Conservation (phyloP, 352 stramenopile species). For the Globisporangium irregulare region DNA sequence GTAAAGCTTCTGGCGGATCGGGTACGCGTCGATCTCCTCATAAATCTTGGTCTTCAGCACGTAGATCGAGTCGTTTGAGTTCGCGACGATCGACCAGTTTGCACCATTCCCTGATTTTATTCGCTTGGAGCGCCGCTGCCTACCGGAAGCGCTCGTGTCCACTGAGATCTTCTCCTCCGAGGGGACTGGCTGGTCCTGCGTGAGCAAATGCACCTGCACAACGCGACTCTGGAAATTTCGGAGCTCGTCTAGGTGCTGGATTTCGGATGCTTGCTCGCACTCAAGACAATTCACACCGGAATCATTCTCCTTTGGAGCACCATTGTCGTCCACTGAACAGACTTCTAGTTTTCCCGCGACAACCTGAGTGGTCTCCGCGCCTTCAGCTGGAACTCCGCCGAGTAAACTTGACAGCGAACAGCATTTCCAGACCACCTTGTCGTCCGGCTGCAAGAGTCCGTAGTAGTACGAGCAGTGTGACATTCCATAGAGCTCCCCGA, state of each 20-base stretch:
- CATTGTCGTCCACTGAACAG: conserved; percentile 25
- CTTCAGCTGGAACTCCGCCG: background rate
- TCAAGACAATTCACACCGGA: conserved; percentile 34
- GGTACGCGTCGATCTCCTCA: conserved; percentile 60
- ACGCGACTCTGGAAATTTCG: conserved; percentile 65
- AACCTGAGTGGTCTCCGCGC: conserved; percentile 18
- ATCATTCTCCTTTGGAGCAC: background rate
- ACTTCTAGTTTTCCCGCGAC: conserved; percentile 15
- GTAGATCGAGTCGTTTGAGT: conserved; percentile 66
- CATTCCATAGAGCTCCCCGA: conserved; percentile 55
- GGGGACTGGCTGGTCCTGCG: conserved; percentile 50
- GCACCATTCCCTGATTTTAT: conserved; percentile 39
- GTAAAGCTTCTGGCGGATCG: conserved; percentile 69
- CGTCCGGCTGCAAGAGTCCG: conserved; percentile 26
- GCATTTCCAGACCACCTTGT: conserved; percentile 38
- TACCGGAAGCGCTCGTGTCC: conserved; percentile 30
- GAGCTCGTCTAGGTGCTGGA: conserved; percentile 40
- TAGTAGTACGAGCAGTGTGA: conserved; percentile 52
- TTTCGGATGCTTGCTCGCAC: conserved; percentile 45
- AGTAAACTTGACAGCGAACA: conserved; percentile 42
- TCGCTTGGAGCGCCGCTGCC: conserved; percentile 61
- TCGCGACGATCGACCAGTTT: conserved; percentile 50
- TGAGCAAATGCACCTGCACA: conserved; percentile 60
- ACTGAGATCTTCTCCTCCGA: conserved; percentile 37
- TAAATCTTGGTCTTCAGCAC: conserved; percentile 80